phyloP scores from a whole-genome alignment of 345 rosid species.

The Euphorbia pulcherrima region DNA sequence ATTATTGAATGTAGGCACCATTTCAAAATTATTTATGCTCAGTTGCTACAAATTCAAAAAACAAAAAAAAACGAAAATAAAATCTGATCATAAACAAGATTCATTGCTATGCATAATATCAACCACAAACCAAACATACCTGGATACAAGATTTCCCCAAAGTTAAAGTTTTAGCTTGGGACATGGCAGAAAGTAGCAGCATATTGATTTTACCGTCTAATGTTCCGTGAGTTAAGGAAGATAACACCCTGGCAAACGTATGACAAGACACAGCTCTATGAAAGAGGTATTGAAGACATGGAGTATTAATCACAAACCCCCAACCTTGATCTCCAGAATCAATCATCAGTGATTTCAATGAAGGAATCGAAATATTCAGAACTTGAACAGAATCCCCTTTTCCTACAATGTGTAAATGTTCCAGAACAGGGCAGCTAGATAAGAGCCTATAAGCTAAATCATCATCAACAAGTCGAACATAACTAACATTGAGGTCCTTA shows the following conservation, averaged over 20 bases:
- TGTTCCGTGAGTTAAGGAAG: background rate
- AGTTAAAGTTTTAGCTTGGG: background rate
- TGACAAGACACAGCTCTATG: background rate
- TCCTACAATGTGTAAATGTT: background rate
- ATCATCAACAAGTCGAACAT: background rate
- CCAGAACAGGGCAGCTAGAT: slow-evolving; percentile 7
- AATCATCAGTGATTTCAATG: background rate
- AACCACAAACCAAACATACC: slow-evolving; percentile 3
- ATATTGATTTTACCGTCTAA: background rate
- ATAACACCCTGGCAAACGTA: no score
- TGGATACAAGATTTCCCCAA: background rate
- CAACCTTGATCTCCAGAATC: background rate
- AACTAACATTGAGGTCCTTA: background rate
- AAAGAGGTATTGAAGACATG: background rate
- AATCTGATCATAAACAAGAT: background rate
- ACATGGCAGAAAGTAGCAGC: background rate
- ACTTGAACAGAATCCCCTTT: background rate
- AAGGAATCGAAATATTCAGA: slow-evolving; percentile 1
- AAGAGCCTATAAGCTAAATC: background rate
- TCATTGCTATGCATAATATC: background rate
- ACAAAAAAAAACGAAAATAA: no score
- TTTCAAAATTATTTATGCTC: background rate
- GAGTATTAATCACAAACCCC: background rate
- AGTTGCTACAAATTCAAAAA: background rate
- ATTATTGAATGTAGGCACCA: background rate